phyloP scores from a whole-genome alignment of 2,329 filamentous ascomycete genomes.

The Fusarium tanahbumbuense region DNA sequence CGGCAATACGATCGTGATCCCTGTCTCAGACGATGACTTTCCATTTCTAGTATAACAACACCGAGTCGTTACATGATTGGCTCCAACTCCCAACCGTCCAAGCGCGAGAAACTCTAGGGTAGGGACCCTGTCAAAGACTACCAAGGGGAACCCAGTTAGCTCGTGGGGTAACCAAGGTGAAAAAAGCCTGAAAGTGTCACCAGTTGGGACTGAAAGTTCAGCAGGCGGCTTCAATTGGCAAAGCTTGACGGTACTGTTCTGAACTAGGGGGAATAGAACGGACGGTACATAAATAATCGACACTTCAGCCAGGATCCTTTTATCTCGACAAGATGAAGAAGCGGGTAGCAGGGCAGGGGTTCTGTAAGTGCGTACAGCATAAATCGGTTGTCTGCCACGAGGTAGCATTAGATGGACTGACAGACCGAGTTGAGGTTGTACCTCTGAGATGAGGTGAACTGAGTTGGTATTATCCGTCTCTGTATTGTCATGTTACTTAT shows the following conservation, averaged over 20 bases:
- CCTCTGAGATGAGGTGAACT: not conserved
- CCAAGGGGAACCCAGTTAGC: not conserved
- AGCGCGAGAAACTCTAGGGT: conserved; percentile 17
- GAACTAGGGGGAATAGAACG: conserved; percentile 11
- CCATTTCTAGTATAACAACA: conserved; percentile 1
- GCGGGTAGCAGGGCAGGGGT: not conserved
- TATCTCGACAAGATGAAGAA: not conserved
- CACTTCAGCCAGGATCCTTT: not conserved
- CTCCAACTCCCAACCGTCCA: not conserved
- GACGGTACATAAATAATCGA: not conserved
- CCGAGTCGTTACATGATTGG: not conserved
- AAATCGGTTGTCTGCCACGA: not conserved
- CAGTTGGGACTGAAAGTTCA: not conserved
- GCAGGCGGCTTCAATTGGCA: conserved; percentile 6
- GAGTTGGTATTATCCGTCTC: not conserved
- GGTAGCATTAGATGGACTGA: not conserved
- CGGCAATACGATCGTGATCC: conserved; percentile 1
- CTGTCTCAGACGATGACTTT: conserved; percentile 3
- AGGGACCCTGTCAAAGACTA: not conserved
- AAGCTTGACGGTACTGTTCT: not conserved
- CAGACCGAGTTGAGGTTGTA: not conserved
- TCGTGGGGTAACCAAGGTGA: conserved; percentile 22
- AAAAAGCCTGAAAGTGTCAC: not conserved
- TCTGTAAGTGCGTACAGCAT: not conserved
- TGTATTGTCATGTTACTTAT: not conserved